phyloP scores from a whole-genome alignment of 2,329 filamentous ascomycete species.

The Cytospora piceae region DNA sequence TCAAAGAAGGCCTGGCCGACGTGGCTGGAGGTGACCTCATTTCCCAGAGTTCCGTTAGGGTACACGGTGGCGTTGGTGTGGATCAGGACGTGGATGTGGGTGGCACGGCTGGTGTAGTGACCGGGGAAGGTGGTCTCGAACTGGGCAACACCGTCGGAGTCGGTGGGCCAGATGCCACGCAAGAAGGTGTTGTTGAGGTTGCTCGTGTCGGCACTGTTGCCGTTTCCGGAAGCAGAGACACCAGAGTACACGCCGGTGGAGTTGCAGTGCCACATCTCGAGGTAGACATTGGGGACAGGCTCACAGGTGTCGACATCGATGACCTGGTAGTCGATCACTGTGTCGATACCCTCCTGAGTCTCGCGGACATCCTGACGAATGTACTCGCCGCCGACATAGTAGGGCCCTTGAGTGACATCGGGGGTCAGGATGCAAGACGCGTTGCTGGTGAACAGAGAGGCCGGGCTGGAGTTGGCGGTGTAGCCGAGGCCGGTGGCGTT shows the following conservation, averaged over 20 bases:
- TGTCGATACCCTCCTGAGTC: conserved; percentile 50
- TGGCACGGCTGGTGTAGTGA: conserved; percentile 51
- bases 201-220: conserved; percentile 42
- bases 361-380: conserved; percentile 54
- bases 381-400: conserved; percentile 56
- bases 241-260: conserved; percentile 46
- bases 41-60: conserved; percentile 46
- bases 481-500: conserved; percentile 41
- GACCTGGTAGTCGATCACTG: conserved; percentile 57
- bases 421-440: conserved; percentile 50
- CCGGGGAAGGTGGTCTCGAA: conserved; percentile 49
- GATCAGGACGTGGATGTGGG: conserved; percentile 46
- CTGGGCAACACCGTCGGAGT: conserved; percentile 44
- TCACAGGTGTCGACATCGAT: conserved; percentile 59
- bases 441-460: conserved; percentile 42
- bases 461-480: conserved; percentile 36
- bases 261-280: conserved; percentile 58
- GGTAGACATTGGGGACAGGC: conserved; percentile 49
- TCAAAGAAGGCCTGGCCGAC: conserved; percentile 40
- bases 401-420: conserved; percentile 53
- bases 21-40: conserved; percentile 38
- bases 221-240: conserved; percentile 41
- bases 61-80: conserved; percentile 41
- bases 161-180: conserved; percentile 46
- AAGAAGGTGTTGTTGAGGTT: conserved; percentile 49